These are phyloP conservation scores for Helichrysum umbraculigerum DNA, from an alignment of 129 eudicot species.

Conservation along the genomic window DNA sequence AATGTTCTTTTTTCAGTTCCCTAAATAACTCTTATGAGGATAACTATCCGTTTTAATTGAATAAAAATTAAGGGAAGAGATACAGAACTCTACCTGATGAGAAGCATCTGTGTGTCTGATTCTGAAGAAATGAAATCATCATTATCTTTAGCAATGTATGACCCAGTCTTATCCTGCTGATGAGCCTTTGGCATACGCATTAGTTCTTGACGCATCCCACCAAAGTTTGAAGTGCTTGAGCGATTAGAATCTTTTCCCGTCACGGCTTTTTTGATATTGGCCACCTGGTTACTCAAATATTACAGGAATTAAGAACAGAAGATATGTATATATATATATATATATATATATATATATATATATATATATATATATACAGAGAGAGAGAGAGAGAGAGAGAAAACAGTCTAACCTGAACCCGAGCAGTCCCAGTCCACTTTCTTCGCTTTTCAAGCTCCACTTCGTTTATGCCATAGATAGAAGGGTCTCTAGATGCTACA, in stretches of 20 bases:
- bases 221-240: constrained; percentile 45
- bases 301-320: constrained; percentile 8
- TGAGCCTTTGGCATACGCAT: constrained; percentile 73
- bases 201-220: constrained; percentile 73
- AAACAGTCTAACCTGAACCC: constrained; percentile 49
- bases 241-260: constrained; percentile 41
- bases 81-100: constrained; percentile 50
- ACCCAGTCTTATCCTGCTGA: constrained; percentile 46
- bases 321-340: too few relatives aligned
- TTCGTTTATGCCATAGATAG: constrained; percentile 58
- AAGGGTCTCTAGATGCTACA: constrained; percentile 83
- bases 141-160: constrained; percentile 53
- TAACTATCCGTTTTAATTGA: not conserved
- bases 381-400: too few relatives aligned
- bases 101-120: constrained; percentile 75
- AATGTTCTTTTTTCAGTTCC: not conserved
- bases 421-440: constrained; percentile 80
- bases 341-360: too few relatives aligned
- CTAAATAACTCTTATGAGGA: too few relatives aligned
- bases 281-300: constrained; percentile 46
- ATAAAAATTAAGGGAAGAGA: not conserved
- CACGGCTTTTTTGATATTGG: constrained; percentile 57
- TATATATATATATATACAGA: too few relatives aligned
- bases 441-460: constrained; percentile 76
- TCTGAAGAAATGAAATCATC: constrained; percentile 81